These are phyloP conservation scores for Pisolithus tinctorius DNA, from an alignment of 768 basidiomycete genomes.

Conservation along the genomic window DNA sequence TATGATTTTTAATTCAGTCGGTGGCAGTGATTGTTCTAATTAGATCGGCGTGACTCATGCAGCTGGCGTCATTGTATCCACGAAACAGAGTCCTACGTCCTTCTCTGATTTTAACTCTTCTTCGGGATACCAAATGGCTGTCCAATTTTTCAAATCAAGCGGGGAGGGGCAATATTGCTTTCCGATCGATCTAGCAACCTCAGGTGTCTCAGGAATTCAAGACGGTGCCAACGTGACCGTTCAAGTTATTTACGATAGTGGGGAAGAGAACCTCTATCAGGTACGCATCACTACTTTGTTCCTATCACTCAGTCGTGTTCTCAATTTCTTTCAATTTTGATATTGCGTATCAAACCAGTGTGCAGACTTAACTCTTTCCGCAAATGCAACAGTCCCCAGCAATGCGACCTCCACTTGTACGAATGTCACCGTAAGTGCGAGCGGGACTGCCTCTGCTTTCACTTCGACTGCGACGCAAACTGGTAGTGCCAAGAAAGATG, in stretches of 20 bases:
- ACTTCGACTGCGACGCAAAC: constrained; percentile 13
- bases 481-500: constrained; percentile 12
- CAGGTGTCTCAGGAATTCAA: constrained; percentile 42
- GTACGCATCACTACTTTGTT: constrained; percentile 23
- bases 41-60: constrained; percentile 5
- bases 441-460: constrained; percentile 4
- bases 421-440: constrained; percentile 21
- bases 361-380: constrained; percentile 68
- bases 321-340: background rate
- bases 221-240: constrained; percentile 72
- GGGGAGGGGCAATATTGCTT: constrained; percentile 65
- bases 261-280: constrained; percentile 69
- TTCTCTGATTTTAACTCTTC: constrained; percentile 56
- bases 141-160: constrained; percentile 41
- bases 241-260: constrained; percentile 60
- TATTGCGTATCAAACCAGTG: constrained; percentile 41
- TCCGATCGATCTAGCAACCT: constrained; percentile 50
- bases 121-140: constrained; percentile 28
- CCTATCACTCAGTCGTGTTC: background rate
- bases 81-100: constrained; percentile 49
- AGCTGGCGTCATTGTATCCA: constrained; percentile 54
- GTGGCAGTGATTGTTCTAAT: background rate
- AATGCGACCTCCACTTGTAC: constrained; percentile 30
- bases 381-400: constrained; percentile 42
- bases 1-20: constrained; percentile 17